Conservation (phyloP, 306 rosid species). For the Cicer yamashitae region DNA sequence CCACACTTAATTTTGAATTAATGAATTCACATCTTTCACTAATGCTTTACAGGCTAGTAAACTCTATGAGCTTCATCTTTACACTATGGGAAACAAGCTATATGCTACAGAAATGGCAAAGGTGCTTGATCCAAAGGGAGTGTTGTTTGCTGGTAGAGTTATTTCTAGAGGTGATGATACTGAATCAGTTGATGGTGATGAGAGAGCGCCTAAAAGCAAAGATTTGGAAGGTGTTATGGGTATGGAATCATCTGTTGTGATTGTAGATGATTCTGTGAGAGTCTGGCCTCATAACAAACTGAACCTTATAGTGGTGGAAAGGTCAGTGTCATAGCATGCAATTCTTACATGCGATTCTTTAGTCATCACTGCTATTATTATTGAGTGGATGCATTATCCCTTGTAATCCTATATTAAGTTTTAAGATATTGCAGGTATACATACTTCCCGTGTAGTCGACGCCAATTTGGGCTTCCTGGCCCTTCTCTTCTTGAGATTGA, state of each 20-base stretch:
- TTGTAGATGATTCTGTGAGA: conserved; percentile 96
- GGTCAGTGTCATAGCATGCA: conserved; percentile 55
- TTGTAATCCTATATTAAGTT: conserved; percentile 38
- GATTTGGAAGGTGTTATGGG: conserved; percentile 99
- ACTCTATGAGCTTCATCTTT: conserved; percentile 94
- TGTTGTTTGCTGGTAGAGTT: conserved; percentile 88
- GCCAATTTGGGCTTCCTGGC: conserved; percentile 95
- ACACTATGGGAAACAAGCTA: conserved; percentile 98
- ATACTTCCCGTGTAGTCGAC: conserved; percentile 95
- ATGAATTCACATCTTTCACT: conserved; percentile 32
- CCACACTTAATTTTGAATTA: conserved; percentile 33
- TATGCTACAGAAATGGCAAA: conserved; percentile 99
- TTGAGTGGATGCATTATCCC: conserved; percentile 37
- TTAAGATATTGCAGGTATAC: conserved; percentile 69
- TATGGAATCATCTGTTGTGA: conserved; percentile 94
- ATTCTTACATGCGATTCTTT: conserved; percentile 12
- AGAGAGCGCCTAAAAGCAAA: conserved; percentile 90
- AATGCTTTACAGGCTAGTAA: conserved; percentile 81
- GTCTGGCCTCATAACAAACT: conserved; percentile 99
- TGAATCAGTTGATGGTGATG: conserved; percentile 78
- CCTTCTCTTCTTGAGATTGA: conserved; percentile 97
- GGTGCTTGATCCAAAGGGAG: conserved; percentile 93
- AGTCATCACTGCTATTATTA: conserved; percentile 20
- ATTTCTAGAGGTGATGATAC: conserved; percentile 94
- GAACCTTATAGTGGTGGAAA: conserved; percentile 96